phyloP scores from a whole-genome alignment of 2,329 filamentous ascomycete species.

The Cladosporium sp. region DNA sequence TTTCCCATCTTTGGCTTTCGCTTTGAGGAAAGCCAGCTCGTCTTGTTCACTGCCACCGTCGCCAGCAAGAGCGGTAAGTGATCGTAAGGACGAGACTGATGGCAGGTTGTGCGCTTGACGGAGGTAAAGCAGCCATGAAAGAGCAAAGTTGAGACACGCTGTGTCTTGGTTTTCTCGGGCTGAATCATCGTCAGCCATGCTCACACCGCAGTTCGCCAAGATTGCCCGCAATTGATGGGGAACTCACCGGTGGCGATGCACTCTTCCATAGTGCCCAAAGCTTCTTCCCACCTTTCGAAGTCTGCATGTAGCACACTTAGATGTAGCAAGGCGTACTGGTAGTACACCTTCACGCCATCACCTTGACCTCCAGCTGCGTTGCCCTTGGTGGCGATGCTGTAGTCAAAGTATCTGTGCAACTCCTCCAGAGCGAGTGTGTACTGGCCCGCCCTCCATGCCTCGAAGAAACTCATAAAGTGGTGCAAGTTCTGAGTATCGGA shows the following conservation, averaged over 20 bases:
- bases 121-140: constrained; percentile 95
- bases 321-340: constrained; percentile 93
- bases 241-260: constrained; percentile 69
- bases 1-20: constrained; percentile 78
- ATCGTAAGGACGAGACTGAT: constrained; percentile 17
- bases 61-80: constrained; percentile 24
- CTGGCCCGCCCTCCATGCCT: constrained; percentile 87
- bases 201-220: not conserved
- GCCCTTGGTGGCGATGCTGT: constrained; percentile 51
- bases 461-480: constrained; percentile 60
- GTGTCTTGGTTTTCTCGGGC: constrained; percentile 90
- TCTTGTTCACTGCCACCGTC: constrained; percentile 58
- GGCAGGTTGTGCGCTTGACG: constrained; percentile 72
- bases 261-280: constrained; percentile 90
- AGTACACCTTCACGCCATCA: constrained; percentile 66
- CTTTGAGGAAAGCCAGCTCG: constrained; percentile 75
- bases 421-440: constrained; percentile 86
- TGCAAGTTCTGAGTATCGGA: constrained; percentile 27
- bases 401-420: constrained; percentile 93
- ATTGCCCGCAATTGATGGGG: not conserved
- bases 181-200: constrained; percentile 14
- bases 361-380: constrained; percentile 20
- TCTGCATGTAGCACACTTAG: constrained; percentile 90
- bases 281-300: constrained; percentile 86
- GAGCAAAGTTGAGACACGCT: constrained; percentile 86